Percentiles rank a stretch among this genome's conserved stretches.
Evolutionary conservation across 2,329 filamentous ascomycete species (phyloP).

Genomic region (Botrytis byssoidea): DNA sequence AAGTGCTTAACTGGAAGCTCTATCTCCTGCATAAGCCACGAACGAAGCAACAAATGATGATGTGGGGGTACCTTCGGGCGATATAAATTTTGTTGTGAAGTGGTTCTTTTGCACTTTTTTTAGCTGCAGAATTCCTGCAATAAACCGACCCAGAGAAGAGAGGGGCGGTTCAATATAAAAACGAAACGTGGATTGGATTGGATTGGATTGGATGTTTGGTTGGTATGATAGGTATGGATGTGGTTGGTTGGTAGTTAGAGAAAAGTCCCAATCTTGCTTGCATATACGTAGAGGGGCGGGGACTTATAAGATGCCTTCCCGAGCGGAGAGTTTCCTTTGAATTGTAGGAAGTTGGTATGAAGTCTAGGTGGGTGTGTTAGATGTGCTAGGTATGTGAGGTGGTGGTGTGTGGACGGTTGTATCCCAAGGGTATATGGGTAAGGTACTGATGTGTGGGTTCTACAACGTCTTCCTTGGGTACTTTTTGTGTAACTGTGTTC

Average conservation of each 20-base stretch:
- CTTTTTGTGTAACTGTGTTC: neutral
- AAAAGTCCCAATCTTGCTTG: slow-evolving; percentile 7
- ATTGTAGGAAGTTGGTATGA: neutral
- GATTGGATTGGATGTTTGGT: neutral
- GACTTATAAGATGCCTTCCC: slow-evolving; percentile 15
- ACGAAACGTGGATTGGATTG: slow-evolving; percentile 1
- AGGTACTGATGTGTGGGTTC: slow-evolving; percentile 18
- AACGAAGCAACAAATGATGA: neutral
- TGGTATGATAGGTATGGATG: neutral
- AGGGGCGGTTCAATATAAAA: neutral
- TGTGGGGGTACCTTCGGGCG: slow-evolving; percentile 11
- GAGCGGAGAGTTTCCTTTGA: slow-evolving; percentile 6
- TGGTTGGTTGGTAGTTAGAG: neutral
- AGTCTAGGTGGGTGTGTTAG: neutral
- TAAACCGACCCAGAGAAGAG: neutral
- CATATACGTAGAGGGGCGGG: slow-evolving; percentile 21
- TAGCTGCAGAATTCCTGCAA: slow-evolving; percentile 8
- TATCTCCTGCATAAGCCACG: slow-evolving; percentile 22
- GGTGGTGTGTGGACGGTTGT: slow-evolving; percentile 6
- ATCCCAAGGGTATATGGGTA: slow-evolving; percentile 7
- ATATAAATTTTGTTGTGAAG: neutral
- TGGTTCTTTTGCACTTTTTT: slow-evolving; percentile 11
- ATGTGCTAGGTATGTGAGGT: neutral
- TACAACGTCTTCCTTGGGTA: slow-evolving; percentile 5
- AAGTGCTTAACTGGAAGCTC: slow-evolving; percentile 13